Conservation (phyloP, 345 rosid genomes). For the Garcia nutans region DNA sequence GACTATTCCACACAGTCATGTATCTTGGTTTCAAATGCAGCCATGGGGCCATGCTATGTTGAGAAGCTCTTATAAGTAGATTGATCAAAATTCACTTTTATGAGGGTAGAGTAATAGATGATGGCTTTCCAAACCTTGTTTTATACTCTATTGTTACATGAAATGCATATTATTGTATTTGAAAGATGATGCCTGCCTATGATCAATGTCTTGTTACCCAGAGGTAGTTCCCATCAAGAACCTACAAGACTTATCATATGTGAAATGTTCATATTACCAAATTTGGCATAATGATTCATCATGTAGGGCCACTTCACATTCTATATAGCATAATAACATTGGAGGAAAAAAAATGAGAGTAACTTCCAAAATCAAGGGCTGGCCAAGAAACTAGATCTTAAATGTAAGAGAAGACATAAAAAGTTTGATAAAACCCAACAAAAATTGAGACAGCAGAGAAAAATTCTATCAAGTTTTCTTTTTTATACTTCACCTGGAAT, state of each 20-base stretch:
- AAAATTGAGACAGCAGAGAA: not conserved
- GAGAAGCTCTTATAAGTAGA: not conserved
- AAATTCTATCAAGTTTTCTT: not conserved
- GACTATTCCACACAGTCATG: too few relatives aligned
- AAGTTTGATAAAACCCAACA: not conserved
- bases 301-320: not conserved
- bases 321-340: not conserved
- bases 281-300: not conserved
- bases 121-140: not conserved
- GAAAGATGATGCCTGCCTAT: not conserved
- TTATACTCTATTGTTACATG: not conserved
- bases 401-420: not conserved
- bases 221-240: not conserved
- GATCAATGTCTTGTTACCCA: not conserved
- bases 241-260: not conserved
- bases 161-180: not conserved
- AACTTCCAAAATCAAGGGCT: not conserved
- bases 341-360: not conserved
- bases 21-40: too few relatives aligned
- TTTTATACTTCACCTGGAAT: slow-evolving; percentile 63
- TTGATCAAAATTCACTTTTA: not conserved
- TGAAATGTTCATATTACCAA: not conserved
- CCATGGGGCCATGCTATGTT: not conserved
- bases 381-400: not conserved
- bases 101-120: not conserved